These are phyloP conservation scores for Sporothrix dimorphospora DNA, from an alignment of 2,329 filamentous ascomycete species.

Conservation along the genomic window DNA sequence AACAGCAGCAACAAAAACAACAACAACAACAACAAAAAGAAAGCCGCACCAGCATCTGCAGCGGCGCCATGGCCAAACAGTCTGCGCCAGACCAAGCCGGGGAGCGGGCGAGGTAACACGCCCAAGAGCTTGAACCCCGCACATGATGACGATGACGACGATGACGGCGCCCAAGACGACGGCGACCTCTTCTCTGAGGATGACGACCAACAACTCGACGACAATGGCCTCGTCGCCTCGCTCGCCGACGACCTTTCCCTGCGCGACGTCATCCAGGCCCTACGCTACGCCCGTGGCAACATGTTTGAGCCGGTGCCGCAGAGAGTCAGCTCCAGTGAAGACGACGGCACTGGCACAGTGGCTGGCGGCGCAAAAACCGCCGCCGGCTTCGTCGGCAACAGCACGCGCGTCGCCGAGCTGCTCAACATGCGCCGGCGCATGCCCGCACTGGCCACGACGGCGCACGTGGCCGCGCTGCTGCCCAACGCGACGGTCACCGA, in stretches of 20 bases:
- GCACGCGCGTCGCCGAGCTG: constrained; percentile 59
- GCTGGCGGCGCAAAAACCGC: constrained; percentile 7
- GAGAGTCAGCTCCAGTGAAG: neutral
- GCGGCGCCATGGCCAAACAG: neutral
- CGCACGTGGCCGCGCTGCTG: constrained; percentile 68
- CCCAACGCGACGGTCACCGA: constrained; percentile 66
- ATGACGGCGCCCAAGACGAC: constrained; percentile 39
- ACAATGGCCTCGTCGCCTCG: constrained; percentile 59
- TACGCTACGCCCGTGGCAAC: constrained; percentile 60
- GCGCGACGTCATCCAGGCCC: constrained; percentile 65
- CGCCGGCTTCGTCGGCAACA: constrained; percentile 32
- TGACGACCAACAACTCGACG: constrained; percentile 51
- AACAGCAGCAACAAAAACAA: neutral
- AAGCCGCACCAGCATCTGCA: neutral
- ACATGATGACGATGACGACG: constrained; percentile 33
- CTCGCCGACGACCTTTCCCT: constrained; percentile 60
- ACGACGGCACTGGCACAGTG: neutral
- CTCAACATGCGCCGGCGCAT: constrained; percentile 62
- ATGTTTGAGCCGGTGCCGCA: constrained; percentile 68
- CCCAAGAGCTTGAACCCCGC: neutral
- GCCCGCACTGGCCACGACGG: constrained; percentile 66
- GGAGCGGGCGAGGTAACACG: neutral
- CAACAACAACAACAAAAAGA: constrained; percentile 12
- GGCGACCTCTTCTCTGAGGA: constrained; percentile 46
- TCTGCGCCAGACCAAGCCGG: constrained; percentile 28